Evolutionary conservation across 2,329 filamentous ascomycete genomes (phyloP).

Genomic region (Pseudogymnoascus sp.): DNA sequence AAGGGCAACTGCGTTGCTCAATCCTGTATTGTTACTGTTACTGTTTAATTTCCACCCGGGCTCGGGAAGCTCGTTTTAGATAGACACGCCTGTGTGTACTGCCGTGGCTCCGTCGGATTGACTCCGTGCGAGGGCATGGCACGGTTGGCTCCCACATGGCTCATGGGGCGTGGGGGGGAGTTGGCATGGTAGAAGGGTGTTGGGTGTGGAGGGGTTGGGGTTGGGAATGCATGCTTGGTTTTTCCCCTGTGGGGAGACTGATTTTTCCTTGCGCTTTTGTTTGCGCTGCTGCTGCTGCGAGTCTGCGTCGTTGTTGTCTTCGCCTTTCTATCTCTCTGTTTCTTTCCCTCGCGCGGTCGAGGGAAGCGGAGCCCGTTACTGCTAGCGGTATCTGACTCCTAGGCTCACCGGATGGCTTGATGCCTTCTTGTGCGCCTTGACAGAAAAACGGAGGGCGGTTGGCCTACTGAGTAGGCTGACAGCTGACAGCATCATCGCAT

Average conservation of each 20-base stretch:
- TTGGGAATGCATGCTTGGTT: background rate
- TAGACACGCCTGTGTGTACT: background rate
- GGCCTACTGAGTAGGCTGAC: background rate
- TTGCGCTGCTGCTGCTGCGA: slow-evolving; percentile 2
- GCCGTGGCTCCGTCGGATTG: background rate
- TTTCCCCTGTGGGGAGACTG: background rate
- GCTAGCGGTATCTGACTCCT: background rate
- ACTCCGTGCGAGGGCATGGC: background rate
- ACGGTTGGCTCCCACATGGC: background rate
- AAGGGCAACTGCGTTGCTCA: background rate
- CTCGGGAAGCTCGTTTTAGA: background rate
- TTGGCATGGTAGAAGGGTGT: background rate
- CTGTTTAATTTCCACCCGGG: background rate
- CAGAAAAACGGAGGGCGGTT: background rate
- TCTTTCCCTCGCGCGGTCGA: background rate
- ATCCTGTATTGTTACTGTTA: slow-evolving; percentile 1
- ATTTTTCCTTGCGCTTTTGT: slow-evolving; percentile 2
- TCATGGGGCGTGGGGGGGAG: background rate
- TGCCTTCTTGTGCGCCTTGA: background rate
- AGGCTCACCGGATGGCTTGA: background rate
- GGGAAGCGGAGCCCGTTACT: background rate
- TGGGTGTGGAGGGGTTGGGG: background rate
- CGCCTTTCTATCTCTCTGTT: background rate
- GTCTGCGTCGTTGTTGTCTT: background rate
- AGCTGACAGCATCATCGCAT: background rate